Evolutionary conservation across 495 filamentous ascomycete species (phyloP), one percentile per base, ranked within the genome.

Genomic region (Penicillium crystallinum): DNA sequence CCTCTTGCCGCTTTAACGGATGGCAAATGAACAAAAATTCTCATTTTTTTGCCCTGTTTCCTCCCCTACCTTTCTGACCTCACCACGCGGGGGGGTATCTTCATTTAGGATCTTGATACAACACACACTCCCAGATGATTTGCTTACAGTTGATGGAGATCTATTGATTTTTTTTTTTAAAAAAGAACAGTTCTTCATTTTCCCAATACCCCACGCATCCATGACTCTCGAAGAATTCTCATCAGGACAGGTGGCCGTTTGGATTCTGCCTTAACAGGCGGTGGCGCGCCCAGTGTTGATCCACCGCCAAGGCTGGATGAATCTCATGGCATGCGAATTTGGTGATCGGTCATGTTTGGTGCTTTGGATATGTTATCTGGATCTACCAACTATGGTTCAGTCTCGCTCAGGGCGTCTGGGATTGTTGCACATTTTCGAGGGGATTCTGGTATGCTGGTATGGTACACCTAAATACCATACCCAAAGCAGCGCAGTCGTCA

Each of bases 21-120:
- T 53, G 55, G 55, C 56, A 63, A 65, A 57, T 70, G 75, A 77
- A 73, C 72, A 67, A 76, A 67, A 66, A 67, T 63, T 65, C 61
- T 58, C 57, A 53, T 51, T 52, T 43, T 53, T 54, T 54, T 46
- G 56, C 40, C 60, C 52, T 65, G 52, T 67, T 69, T 55, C 46
- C 10, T 48, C 14, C 46, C 46, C 46, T 48, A 37, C 59, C 63
- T 53, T 50, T 46, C 44, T 43, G 57, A 41, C 53, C 49, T 46
- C 40, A 27, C 35, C 18, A 40, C 37, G 37, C 34, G 21, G 33
- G 44, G 38, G 43, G 18, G 19, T 22, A n/a, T 27, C n/a, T n/a
- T n/a, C 7, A 27, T 10, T 43, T 30, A 42, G 15, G 12, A n/a
- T n/a, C n/a, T n/a, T n/a, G n/a, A n/a, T n/a, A n/a, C n/a, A n/a